A percentile compares a stretch with the other conserved stretches of the same genome.
Evolutionary conservation across 164 flowering plant species (phyloP).

Genomic region (Brasenia schreberi): DNA sequence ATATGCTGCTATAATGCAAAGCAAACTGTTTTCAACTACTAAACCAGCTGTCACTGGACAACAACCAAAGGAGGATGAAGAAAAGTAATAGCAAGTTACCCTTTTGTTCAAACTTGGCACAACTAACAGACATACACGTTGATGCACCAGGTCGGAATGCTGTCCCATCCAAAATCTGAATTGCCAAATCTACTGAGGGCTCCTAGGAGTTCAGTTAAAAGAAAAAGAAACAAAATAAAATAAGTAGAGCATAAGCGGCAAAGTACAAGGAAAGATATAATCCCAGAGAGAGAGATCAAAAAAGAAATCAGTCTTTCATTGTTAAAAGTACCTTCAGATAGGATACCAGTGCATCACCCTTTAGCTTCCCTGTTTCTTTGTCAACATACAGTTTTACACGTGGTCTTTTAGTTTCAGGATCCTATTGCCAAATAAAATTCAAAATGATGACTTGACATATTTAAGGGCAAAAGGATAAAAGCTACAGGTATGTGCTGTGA

Average conservation of each 20-base stretch:
- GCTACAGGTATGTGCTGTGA: not conserved
- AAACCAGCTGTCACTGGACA: no score
- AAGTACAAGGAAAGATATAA: not conserved
- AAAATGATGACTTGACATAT: not conserved
- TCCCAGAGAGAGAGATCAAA: not conserved
- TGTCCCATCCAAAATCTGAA: slow-evolving; percentile 79
- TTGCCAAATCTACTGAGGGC: slow-evolving; percentile 82
- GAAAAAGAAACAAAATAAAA: not conserved
- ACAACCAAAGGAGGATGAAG: not conserved
- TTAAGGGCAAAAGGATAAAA: not conserved
- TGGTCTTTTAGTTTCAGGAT: slow-evolving; percentile 85
- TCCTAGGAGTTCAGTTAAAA: slow-evolving; percentile 33
- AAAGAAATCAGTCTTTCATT: not conserved
- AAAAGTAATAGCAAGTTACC: slow-evolving; percentile 25
- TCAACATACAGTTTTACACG: slow-evolving; percentile 88
- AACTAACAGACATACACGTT: slow-evolving; percentile 62
- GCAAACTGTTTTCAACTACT: not conserved
- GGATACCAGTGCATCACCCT: slow-evolving; percentile 92
- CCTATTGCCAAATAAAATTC: slow-evolving; percentile 28
- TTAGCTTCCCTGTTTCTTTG: slow-evolving; percentile 73
- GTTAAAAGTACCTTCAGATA: slow-evolving; percentile 56
- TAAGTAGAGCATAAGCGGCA: not conserved
- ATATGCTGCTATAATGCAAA: not conserved
- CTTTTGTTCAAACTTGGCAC: slow-evolving; percentile 96
- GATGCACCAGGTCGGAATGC: slow-evolving; percentile 73